phyloP scores from a whole-genome alignment of 768 basidiomycete genomes.

The Trametes villosa region DNA sequence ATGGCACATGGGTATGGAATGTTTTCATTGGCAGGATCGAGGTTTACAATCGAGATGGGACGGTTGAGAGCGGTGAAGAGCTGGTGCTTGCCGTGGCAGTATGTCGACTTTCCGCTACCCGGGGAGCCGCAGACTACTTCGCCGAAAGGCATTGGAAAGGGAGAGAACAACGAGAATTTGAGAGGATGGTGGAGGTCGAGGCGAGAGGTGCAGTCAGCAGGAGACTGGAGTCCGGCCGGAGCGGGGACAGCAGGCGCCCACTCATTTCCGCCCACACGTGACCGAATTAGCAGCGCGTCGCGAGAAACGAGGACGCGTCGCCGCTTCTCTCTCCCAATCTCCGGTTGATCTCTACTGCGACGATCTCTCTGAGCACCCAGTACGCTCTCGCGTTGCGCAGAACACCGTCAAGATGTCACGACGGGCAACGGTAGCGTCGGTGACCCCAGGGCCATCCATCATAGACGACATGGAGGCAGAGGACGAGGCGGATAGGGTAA shows the following conservation, averaged over 20 bases:
- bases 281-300: constrained; percentile 1
- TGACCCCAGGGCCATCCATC: not conserved
- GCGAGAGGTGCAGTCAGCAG: not conserved
- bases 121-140: constrained; percentile 88
- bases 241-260: not conserved
- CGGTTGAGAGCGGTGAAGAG: constrained; percentile 86
- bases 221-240: not conserved
- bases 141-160: constrained; percentile 77
- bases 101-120: constrained; percentile 87
- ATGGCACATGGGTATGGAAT: constrained; percentile 93
- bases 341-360: not conserved
- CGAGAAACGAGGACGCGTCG: not conserved
- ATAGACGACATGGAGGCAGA: constrained; percentile 7
- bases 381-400: not conserved
- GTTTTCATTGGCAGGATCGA: constrained; percentile 92
- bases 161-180: not conserved
- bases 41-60: constrained; percentile 89
- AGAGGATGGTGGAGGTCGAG: not conserved
- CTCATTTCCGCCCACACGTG: not conserved
- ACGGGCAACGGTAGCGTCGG: not conserved
- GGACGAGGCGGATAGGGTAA: not conserved
- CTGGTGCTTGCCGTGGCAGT: constrained; percentile 86
- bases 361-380: no score
- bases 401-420: not conserved
- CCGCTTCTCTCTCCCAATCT: not conserved